Conservation (phyloP, 805 yeast genomes). For the Nakazawaea peltata region DNA sequence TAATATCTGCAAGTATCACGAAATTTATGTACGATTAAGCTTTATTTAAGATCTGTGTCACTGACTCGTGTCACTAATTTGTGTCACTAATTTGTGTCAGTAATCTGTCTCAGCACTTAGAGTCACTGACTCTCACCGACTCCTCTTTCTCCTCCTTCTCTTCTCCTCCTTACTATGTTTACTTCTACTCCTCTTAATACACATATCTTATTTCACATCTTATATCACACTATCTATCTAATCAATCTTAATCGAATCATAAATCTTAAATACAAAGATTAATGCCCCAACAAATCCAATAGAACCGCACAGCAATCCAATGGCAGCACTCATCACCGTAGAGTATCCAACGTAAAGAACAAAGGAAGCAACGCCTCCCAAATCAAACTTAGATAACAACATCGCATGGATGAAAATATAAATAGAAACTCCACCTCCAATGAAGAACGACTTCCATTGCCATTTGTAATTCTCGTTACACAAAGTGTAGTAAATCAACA, state of each 20-base stretch:
- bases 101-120: no score
- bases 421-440: constrained; percentile 83
- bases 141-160: no score
- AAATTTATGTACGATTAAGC: no score
- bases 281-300: constrained; percentile 75
- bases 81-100: no score
- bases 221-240: no score
- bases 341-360: constrained; percentile 83
- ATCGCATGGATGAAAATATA: constrained; percentile 83
- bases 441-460: constrained; percentile 91
- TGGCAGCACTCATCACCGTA: constrained; percentile 53
- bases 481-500: constrained; percentile 75
- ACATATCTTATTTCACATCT: no score
- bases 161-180: no score
- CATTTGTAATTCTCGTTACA: constrained; percentile 91
- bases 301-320: constrained; percentile 81
- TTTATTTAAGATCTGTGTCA: no score
- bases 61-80: no score
- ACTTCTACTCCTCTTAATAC: no score
- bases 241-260: constrained; percentile 82
- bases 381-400: constrained; percentile 56
- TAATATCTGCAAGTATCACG: no score
- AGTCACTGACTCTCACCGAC: no score
- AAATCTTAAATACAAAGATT: constrained; percentile 70
- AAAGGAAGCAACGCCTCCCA: constrained; percentile 69